Evolutionary conservation across 2,329 filamentous ascomycete genomes (phyloP), one percentile per base, ranked within the genome.

Genomic region (Talaromyces sp.): DNA sequence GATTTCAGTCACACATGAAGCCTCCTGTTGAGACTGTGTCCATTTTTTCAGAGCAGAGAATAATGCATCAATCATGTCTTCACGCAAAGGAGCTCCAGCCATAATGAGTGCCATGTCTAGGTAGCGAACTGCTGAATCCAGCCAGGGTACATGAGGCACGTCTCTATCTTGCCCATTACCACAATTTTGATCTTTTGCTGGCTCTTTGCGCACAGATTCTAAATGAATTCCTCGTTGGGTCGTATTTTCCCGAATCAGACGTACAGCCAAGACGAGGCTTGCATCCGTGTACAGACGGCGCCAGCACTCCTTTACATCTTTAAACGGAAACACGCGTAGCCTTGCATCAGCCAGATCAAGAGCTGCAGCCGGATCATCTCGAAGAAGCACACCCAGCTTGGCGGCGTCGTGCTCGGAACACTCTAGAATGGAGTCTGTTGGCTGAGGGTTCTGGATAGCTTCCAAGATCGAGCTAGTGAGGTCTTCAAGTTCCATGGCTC

Each of bases 41-140:
- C 66, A 65, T 13, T 63, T 61, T 59, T 76, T 71, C 13, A 79
- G 62, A 6, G 67, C 64, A 17, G 65, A 64, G 19, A 81, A 61
- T 3, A 81, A 64, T 8, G 62, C 60, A 57, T 78, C 75, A 25
- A 81, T 73, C 32, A 76, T 64, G 9, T 69, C 66, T 8, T 84
- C 82, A 60, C 90, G 79, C 1, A 71, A 80, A 1, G 85, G 84
- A 0, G 84, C 88, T 0, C 89, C 90, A 0, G 90, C 85, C 59
- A 92, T 83, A 53, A 96, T 91, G 52, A 96, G 75, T 0, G 89
- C 88, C 72, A 87, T 86, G 68, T 97, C 93, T 1, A 98, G 81
- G 1, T 82, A 76, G 58, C 82, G 81, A 36, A 96, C 83, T 1
- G 89, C 79, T 1, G 80, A 73, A 36, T 84, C 80, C 4, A 92